These are phyloP conservation scores for Leptographium flavum DNA, from an alignment of 2,329 filamentous ascomycete genomes.

Conservation along the genomic window DNA sequence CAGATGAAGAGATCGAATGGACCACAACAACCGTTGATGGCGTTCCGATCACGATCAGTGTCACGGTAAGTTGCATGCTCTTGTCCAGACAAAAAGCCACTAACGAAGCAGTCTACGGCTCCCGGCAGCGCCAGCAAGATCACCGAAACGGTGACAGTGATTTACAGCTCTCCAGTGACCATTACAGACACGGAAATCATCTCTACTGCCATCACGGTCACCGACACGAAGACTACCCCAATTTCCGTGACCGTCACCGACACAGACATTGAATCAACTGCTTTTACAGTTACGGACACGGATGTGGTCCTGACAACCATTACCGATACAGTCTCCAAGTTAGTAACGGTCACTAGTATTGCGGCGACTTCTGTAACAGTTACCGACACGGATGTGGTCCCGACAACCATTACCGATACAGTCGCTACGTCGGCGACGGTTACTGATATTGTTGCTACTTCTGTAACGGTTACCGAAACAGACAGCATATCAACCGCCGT, in stretches of 20 bases:
- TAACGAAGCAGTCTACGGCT: no score
- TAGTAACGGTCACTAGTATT: no score
- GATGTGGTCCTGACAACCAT: neutral
- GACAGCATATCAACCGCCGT: neutral
- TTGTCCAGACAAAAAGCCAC: no score
- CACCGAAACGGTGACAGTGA: no score
- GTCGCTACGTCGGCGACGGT: neutral
- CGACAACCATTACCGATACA: neutral
- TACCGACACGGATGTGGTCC: neutral
- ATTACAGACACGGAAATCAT: neutral
- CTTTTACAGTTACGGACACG: neutral
- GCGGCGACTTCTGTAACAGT: neutral
- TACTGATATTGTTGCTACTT: neutral
- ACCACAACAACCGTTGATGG: neutral
- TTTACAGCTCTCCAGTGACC: neutral
- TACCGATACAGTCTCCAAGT: neutral
- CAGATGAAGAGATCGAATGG: neutral
- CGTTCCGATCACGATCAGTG: no score
- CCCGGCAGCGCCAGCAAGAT: no score
- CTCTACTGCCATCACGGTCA: no score
- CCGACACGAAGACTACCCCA: no score
- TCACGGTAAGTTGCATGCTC: no score
- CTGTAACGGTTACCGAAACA: neutral
- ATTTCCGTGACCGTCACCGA: neutral
- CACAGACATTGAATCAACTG: neutral